Evolutionary conservation across 371 early-diverging fungal species (phyloP), one percentile per base, ranked within the genome.

Genomic region (Phascolomyces articulosus): DNA sequence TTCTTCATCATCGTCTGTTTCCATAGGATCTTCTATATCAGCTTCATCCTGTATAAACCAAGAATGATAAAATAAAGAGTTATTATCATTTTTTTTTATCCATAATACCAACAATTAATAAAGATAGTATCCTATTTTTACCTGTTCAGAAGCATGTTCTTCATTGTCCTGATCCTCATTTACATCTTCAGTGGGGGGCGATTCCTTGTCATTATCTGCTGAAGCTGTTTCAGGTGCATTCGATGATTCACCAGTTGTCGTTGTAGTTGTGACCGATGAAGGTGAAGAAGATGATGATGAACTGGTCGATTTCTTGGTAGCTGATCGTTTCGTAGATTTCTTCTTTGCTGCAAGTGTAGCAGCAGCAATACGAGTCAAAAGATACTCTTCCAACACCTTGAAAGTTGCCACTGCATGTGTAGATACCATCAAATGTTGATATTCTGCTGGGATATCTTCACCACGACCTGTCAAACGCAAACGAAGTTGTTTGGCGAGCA

Each of bases 381-480:
- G 70, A 62, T 89, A 94, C 20, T 93, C 91, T 65, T 95, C 95
- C 9, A 95, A 65, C 1, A 88, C 87, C 48, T 87, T 80, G 73
- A 93, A 92, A 0, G 93, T 90, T 4, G 93, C 93, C 4, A 95
- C 85, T 6, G 96, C 94, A 74, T 95, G 95, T 15, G 95, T 90
- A 7, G 91, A 90, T 2, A 95, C 89, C 34, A 91, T 80, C 34
- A 87, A 44, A 57, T 85, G 82, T 47, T 83, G 79, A 55, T 80
- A 87, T 47, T 69, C 77, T 20, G 66, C 60, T 4, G 91, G 90
- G 4, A 88, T 86, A 47, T 85, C 82, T 0, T 68, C 67, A 0
- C 85, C 82, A 28, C 81, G 78, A 0, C 87, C 86, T 0, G 84
- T 76, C 13, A 95, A 74, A 29, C 83, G 72, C 41, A 95, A 69